These are phyloP conservation scores for Epichloe bromicola DNA, from an alignment of 2,329 filamentous ascomycete species.

Conservation along the genomic window DNA sequence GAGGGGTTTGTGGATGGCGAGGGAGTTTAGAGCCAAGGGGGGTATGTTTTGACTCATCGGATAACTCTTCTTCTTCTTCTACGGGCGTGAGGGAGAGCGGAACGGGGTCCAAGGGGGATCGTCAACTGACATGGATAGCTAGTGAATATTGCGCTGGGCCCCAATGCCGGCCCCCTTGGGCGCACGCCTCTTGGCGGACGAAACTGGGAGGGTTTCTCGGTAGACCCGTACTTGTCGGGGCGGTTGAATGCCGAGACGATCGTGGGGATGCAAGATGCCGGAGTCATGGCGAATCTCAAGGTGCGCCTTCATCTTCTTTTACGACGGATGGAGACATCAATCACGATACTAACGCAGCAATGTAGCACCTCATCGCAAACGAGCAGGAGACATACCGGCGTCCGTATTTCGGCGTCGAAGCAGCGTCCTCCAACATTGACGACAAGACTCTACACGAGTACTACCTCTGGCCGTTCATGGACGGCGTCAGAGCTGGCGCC, in stretches of 20 bases:
- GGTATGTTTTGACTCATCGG: constrained; percentile 27
- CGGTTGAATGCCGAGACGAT: constrained; percentile 59
- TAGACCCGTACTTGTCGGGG: constrained; percentile 59
- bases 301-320: constrained; percentile 11
- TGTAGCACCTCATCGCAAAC: constrained; percentile 43
- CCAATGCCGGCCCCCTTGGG: constrained; percentile 57
- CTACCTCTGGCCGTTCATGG: constrained; percentile 54
- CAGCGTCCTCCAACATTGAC: constrained; percentile 48
- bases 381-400: constrained; percentile 44
- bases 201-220: constrained; percentile 64
- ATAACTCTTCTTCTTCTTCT: not conserved
- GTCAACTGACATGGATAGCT: constrained; percentile 19
- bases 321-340: not conserved
- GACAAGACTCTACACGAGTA: constrained; percentile 53
- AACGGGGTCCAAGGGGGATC: not conserved
- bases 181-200: constrained; percentile 57
- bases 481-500: constrained; percentile 43
- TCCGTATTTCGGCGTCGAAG: constrained; percentile 30
- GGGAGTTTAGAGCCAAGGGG: constrained; percentile 43
- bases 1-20: constrained; percentile 38
- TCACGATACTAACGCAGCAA: not conserved
- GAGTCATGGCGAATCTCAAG: constrained; percentile 67
- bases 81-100: not conserved
- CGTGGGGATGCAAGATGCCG: constrained; percentile 61
- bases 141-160: constrained; percentile 58